Percentiles rank a stretch among this genome's conserved stretches.
Evolutionary conservation across 164 flowering plant genomes (phyloP).

Genomic region (Annona squamosa): DNA sequence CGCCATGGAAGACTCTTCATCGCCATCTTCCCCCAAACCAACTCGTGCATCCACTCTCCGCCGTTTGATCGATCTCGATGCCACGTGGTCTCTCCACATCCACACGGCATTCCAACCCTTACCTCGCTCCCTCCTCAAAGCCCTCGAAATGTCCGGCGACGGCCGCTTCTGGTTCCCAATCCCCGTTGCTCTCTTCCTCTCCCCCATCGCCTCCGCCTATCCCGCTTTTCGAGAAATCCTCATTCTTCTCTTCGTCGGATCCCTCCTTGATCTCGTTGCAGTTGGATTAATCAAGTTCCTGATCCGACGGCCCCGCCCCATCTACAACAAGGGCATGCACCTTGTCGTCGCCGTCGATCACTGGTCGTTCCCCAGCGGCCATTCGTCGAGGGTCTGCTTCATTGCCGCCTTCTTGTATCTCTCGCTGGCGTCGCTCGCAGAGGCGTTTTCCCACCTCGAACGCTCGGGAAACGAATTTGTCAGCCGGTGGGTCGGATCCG

Average conservation of each 20-base stretch:
- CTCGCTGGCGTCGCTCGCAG: conserved; percentile 14
- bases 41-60: conserved; percentile 16
- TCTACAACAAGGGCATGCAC: conserved; percentile 58
- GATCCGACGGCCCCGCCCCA: conserved; percentile 69
- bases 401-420: conserved; percentile 43
- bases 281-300: conserved; percentile 47
- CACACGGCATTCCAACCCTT: conserved; percentile 38
- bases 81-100: conserved; percentile 43
- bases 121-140: conserved; percentile 43
- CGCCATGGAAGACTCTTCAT: not conserved
- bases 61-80: conserved; percentile 38
- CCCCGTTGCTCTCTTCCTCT: conserved; percentile 39
- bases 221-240: conserved; percentile 23
- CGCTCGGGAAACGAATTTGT: not conserved
- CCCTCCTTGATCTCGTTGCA: conserved; percentile 50
- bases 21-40: not conserved
- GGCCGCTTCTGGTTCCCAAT: conserved; percentile 67
- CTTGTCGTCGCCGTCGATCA: conserved; percentile 61
- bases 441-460: conserved; percentile 11
- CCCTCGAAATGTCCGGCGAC: conserved; percentile 76
- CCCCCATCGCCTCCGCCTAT: conserved; percentile 20
- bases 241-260: conserved; percentile 38
- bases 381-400: conserved; percentile 69
- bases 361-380: conserved; percentile 91
- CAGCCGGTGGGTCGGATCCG: conserved; percentile 5